Conservation (phyloP, 2,329 filamentous ascomycete species). For the Verticillium longisporum region DNA sequence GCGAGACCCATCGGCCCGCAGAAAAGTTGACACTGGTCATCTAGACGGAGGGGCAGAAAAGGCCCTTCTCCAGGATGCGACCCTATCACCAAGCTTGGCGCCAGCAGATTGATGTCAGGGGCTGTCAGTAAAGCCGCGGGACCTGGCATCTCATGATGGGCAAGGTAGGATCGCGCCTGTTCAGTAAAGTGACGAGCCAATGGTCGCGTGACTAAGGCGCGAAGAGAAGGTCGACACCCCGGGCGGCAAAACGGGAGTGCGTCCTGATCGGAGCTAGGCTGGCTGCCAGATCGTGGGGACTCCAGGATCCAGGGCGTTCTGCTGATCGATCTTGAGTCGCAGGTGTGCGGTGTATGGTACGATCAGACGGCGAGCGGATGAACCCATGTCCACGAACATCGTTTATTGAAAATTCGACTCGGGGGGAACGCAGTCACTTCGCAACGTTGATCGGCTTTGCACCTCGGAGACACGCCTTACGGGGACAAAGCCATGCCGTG, state of each 20-base stretch:
- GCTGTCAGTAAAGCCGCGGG: neutral
- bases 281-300: neutral
- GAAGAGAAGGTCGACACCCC: neutral
- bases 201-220: neutral
- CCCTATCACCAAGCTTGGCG: neutral
- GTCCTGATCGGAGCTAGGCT: neutral
- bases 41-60: neutral
- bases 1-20: neutral
- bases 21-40: neutral
- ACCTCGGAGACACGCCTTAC: neutral
- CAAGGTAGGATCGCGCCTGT: neutral
- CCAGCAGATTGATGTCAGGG: neutral
- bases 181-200: neutral
- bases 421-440: too few relatives aligned
- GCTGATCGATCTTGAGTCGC: neutral
- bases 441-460: too few relatives aligned
- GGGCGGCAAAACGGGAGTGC: neutral
- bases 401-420: too few relatives aligned
- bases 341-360: neutral
- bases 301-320: neutral
- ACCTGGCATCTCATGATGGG: neutral
- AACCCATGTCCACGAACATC: neutral
- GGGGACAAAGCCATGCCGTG: neutral
- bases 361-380: neutral
- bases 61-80: neutral